A percentile compares a stretch with the other conserved stretches of the same genome.
Conservation (phyloP, 148 eudicot species). For the Heliosperma pusillum region DNA sequence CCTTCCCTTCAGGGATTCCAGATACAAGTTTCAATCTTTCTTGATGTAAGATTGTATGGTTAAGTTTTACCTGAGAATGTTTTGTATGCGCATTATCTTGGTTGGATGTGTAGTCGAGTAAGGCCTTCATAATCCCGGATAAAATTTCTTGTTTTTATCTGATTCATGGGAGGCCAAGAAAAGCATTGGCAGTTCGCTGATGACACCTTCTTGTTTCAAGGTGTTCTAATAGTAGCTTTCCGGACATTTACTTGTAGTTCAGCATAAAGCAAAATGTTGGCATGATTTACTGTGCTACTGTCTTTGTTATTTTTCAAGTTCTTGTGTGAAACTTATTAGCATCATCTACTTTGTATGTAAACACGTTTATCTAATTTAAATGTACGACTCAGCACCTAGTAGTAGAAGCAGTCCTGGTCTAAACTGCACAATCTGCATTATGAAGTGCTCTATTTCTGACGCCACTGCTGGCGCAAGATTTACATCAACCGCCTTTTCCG, state of each 20-base stretch:
- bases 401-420: too few relatives aligned
- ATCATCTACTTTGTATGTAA: neutral
- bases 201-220: conserved; percentile 32
- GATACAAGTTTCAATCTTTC: neutral
- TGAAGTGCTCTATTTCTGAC: neutral
- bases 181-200: conserved; percentile 39
- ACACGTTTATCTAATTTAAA: neutral
- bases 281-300: neutral
- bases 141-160: conserved; percentile 32
- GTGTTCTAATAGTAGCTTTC: conserved; percentile 46
- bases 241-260: conserved; percentile 21
- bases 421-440: neutral
- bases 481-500: too few relatives aligned
- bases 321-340: neutral
- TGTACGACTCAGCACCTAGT: too few relatives aligned
- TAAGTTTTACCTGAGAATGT: neutral
- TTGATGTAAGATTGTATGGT: neutral
- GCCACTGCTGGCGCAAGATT: neutral
- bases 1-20: neutral
- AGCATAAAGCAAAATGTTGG: neutral
- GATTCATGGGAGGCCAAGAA: conserved; percentile 51
- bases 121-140: conserved; percentile 53
- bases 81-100: neutral
- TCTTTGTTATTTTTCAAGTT: neutral
- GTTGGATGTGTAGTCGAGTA: neutral